Percentiles rank a stretch among this genome's conserved stretches.
Evolutionary conservation across 768 basidiomycete species (phyloP).

Genomic region (Kwoniella mangroviensis): DNA sequence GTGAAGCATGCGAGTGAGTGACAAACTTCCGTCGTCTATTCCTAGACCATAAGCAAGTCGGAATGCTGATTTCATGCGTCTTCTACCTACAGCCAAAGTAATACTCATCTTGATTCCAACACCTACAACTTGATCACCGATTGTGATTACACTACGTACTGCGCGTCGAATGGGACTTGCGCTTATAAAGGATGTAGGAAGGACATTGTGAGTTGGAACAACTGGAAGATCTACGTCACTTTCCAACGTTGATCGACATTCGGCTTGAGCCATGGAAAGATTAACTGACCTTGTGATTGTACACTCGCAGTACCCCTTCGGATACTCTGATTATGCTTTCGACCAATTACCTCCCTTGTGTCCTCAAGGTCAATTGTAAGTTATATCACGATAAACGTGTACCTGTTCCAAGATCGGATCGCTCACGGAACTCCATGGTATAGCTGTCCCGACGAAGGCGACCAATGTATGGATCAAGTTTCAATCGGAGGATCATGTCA

Average conservation of each 20-base stretch:
- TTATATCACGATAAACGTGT: constrained; percentile 3
- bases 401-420: neutral
- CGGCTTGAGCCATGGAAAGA: too few species aligned
- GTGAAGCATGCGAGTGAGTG: constrained; percentile 48
- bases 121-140: constrained; percentile 82
- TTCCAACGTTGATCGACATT: too few species aligned
- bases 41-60: neutral
- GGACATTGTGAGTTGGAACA: constrained; percentile 69
- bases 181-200: constrained; percentile 70
- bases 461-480: constrained; percentile 68
- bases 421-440: neutral
- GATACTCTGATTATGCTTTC: constrained; percentile 53
- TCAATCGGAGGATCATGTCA: constrained; percentile 74
- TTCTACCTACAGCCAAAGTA: constrained; percentile 55
- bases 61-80: neutral
- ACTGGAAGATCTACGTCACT: too few species aligned
- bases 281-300: too few species aligned
- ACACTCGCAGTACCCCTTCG: constrained; percentile 50
- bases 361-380: constrained; percentile 64
- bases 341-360: constrained; percentile 68
- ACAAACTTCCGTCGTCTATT: neutral
- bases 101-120: constrained; percentile 73
- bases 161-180: constrained; percentile 66
- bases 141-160: constrained; percentile 74
- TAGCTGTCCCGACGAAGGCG: constrained; percentile 79